Conservation (phyloP, 177 flowering plant species). For the Tripterygium wilfordii region DNA sequence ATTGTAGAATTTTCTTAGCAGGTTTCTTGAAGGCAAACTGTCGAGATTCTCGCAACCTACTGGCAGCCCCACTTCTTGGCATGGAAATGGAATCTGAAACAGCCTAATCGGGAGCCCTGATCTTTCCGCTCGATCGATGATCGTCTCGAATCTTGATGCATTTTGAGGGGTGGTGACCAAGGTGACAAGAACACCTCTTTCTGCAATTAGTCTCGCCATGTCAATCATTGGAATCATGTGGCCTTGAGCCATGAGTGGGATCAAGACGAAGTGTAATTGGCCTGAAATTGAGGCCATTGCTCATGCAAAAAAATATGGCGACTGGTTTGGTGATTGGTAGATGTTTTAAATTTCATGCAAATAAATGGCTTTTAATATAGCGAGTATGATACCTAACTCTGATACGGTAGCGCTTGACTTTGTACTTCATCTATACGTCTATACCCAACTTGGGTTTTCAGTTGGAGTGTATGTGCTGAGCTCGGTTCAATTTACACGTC, state of each 20-base stretch:
- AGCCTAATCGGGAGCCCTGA: conserved; percentile 20
- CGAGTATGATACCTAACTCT: no score
- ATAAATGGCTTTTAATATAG: background rate
- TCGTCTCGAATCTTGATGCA: conserved; percentile 19
- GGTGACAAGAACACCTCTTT: conserved; percentile 21
- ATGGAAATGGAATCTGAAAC: conserved; percentile 26
- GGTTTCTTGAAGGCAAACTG: conserved; percentile 23
- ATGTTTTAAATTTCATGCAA: conserved; percentile 1
- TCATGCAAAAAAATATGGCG: no score
- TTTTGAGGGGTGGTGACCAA: conserved; percentile 40
- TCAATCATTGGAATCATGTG: conserved; percentile 50
- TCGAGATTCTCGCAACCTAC: conserved; percentile 41
- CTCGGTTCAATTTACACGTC: no score
- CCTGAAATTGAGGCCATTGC: conserved; percentile 4
- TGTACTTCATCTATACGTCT: no score
- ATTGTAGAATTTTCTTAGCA: conserved; percentile 17
- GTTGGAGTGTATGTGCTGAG: no score
- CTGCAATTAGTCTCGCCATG: conserved; percentile 34
- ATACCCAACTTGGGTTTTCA: no score
- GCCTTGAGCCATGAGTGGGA: conserved; percentile 47
- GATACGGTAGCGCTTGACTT: no score
- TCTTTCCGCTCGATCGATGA: conserved; percentile 16
- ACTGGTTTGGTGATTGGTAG: background rate
- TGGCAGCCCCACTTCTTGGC: conserved; percentile 33
- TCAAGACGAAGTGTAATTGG: conserved; percentile 30